Conservation (phyloP, 805 yeast genomes). For the Starmerella stigmatis region DNA sequence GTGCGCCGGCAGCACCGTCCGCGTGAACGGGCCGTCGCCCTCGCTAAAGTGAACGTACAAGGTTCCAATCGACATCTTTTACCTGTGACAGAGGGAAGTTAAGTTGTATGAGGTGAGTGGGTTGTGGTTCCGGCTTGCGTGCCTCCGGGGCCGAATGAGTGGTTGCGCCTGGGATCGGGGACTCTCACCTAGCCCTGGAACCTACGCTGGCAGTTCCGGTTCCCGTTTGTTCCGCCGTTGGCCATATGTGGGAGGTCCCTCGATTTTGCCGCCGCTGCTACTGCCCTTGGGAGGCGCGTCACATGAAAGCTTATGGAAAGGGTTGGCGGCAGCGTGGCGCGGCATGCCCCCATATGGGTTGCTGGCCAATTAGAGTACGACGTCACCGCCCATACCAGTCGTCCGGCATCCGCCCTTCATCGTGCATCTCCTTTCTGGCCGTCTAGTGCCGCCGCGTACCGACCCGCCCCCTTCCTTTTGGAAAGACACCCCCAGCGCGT, state of each 20-base stretch:
- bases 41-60: conserved; percentile 16
- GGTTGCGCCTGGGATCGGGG: too few relatives aligned
- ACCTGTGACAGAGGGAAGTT: not conserved
- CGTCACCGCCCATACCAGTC: conserved; percentile 7
- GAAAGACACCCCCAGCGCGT: not conserved
- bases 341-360: conserved; percentile 6
- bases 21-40: conserved; percentile 24
- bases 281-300: not conserved
- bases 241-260: too few relatives aligned
- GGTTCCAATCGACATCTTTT: conserved; percentile 20
- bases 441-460: conserved; percentile 1
- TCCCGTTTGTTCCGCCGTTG: too few relatives aligned
- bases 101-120: not conserved
- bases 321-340: not conserved
- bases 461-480: not conserved
- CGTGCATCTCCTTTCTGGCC: conserved; percentile 3
- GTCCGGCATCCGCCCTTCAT: conserved; percentile 6
- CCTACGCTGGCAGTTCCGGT: too few relatives aligned
- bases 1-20: conserved; percentile 18
- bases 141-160: too few relatives aligned
- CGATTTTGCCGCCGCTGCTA: too few relatives aligned
- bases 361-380: conserved; percentile 7
- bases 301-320: too few relatives aligned
- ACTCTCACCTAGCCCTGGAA: too few relatives aligned
- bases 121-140: not conserved